Evolutionary conservation across 768 basidiomycete species (phyloP).

Genomic region (Glaciozyma antarctica): DNA sequence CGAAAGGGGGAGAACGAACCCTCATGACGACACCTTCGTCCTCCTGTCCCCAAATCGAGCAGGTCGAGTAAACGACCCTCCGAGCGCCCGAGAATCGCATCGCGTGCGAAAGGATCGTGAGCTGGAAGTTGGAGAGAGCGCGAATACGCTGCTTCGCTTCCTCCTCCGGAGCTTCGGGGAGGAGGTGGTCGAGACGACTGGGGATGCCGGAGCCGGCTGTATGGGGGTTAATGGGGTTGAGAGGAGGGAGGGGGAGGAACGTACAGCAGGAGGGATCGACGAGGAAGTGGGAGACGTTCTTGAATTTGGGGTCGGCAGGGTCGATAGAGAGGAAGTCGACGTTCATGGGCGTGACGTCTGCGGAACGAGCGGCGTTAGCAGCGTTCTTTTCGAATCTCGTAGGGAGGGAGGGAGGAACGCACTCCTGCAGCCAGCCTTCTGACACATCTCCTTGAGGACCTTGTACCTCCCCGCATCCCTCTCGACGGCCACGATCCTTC

Average conservation of each 20-base stretch:
- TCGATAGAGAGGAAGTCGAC: slow-evolving; percentile 75
- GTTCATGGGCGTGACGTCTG: slow-evolving; percentile 59
- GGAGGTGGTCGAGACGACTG: slow-evolving; percentile 43
- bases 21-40: slow-evolving; percentile 79
- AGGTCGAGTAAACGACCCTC: slow-evolving; percentile 95
- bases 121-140: slow-evolving; percentile 79
- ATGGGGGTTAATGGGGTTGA: slow-evolving; percentile 56
- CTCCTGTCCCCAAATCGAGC: slow-evolving; percentile 79
- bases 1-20: not conserved
- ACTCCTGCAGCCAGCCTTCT: slow-evolving; percentile 68
- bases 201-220: slow-evolving; percentile 37
- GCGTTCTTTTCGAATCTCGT: not conserved
- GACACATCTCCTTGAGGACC: slow-evolving; percentile 75
- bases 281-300: slow-evolving; percentile 71
- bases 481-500: slow-evolving; percentile 65
- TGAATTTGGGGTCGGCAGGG: slow-evolving; percentile 55
- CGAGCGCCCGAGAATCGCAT: slow-evolving; percentile 77
- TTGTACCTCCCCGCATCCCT: slow-evolving; percentile 68
- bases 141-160: slow-evolving; percentile 54
- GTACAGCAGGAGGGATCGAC: slow-evolving; percentile 95
- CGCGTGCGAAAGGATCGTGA: slow-evolving; percentile 83
- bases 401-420: not conserved
- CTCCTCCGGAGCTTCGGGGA: slow-evolving; percentile 45
- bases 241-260: slow-evolving; percentile 74
- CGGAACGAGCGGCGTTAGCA: not conserved